These are phyloP conservation scores for Carex arenaria DNA, from an alignment of 202 grass and related monocot species.

Conservation along the genomic window DNA sequence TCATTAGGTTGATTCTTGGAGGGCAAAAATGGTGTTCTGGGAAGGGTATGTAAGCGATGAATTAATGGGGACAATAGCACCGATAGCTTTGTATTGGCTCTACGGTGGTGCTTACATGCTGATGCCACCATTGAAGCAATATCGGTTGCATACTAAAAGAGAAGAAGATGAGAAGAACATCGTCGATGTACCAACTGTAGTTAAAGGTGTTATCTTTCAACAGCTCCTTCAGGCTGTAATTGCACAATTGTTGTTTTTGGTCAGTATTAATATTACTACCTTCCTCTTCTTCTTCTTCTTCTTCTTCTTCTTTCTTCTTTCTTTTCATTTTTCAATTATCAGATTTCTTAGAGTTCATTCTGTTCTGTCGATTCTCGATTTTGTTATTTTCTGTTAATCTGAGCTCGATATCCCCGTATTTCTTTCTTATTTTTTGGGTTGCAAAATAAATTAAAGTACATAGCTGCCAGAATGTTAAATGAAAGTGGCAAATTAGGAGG, in stretches of 20 bases:
- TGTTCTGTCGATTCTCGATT: background rate
- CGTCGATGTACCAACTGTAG: constrained; percentile 24
- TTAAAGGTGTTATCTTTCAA: constrained; percentile 34
- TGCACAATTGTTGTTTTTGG: constrained; percentile 7
- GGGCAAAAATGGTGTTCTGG: constrained; percentile 16
- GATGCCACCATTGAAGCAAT: constrained; percentile 20
- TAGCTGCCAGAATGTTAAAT: background rate
- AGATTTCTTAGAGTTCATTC: background rate
- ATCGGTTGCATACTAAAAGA: constrained; percentile 29
- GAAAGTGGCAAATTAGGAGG: background rate
- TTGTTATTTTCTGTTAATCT: background rate
- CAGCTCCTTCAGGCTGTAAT: constrained; percentile 29
- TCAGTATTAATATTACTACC: background rate
- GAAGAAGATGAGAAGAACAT: constrained; percentile 38
- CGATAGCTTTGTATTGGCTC: constrained; percentile 39
- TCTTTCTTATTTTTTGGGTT: background rate
- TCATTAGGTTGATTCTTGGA: background rate
- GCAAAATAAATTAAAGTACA: background rate
- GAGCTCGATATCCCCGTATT: background rate
- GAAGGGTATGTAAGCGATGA: constrained; percentile 30
- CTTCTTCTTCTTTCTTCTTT: background rate
- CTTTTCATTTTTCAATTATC: background rate
- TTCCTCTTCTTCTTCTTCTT: background rate
- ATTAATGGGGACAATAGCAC: constrained; percentile 20
- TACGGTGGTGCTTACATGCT: constrained; percentile 28